Evolutionary conservation across 768 basidiomycete genomes (phyloP).

Genomic region (Chlorophyllum brunneum): DNA sequence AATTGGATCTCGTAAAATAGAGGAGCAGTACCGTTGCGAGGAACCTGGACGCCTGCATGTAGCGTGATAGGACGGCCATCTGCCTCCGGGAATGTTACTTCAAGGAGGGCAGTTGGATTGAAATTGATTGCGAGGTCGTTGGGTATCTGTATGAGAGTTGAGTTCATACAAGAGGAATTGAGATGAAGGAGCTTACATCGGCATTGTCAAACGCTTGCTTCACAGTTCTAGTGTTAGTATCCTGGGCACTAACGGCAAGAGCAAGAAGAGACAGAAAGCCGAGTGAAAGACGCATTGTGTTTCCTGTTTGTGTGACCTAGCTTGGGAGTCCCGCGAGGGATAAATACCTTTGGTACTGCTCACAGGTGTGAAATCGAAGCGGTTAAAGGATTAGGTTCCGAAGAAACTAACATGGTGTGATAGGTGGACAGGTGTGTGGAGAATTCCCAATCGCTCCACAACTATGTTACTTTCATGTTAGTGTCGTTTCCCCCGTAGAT

Average conservation of each 20-base stretch:
- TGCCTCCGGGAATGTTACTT: constrained; percentile 31
- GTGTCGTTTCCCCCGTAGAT: not conserved
- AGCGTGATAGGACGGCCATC: constrained; percentile 25
- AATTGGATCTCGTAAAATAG: not conserved
- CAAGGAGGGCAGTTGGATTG: constrained; percentile 30
- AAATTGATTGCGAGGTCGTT: constrained; percentile 27
- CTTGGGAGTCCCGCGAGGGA: too few relatives aligned
- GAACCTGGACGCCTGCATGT: constrained; percentile 31
- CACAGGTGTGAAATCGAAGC: not conserved
- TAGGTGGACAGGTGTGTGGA: too few relatives aligned
- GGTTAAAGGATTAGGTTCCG: not conserved
- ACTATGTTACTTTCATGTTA: not conserved
- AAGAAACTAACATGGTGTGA: constrained; percentile 11
- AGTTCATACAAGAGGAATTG: too few relatives aligned
- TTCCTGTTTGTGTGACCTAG: not conserved
- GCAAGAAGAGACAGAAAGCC: constrained; percentile 3
- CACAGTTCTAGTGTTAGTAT: constrained; percentile 25
- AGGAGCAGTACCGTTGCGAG: constrained; percentile 25
- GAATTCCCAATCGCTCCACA: not conserved
- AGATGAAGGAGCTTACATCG: constrained; percentile 17
- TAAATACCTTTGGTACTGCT: not conserved
- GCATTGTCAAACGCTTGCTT: constrained; percentile 26
- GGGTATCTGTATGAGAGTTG: constrained; percentile 32
- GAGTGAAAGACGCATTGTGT: constrained; percentile 10
- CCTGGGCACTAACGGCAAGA: constrained; percentile 21